A percentile compares a stretch with the other conserved stretches of the same genome.
These are phyloP conservation scores for Helichrysum umbraculigerum DNA, from an alignment of 129 eudicot species.

Conservation along the genomic window DNA sequence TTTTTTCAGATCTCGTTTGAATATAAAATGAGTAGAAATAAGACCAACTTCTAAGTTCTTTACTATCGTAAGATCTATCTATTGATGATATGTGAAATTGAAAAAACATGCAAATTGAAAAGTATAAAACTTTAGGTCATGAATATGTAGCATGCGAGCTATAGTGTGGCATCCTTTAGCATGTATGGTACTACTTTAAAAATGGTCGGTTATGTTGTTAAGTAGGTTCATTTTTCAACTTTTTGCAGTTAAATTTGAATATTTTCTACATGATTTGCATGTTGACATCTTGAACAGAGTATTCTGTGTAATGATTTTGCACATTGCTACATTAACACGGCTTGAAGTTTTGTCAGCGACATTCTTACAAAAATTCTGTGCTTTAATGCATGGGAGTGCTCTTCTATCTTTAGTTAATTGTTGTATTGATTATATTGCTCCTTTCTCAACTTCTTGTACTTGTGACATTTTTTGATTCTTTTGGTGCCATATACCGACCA, in stretches of 20 bases:
- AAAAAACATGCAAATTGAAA: background rate
- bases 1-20: constrained; percentile 4
- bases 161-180: background rate
- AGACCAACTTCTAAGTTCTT: background rate
- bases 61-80: background rate
- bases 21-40: background rate
- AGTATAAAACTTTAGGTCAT: background rate
- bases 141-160: background rate
- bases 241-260: background rate
- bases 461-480: background rate
- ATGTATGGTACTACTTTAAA: background rate
- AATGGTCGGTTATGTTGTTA: background rate
- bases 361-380: background rate
- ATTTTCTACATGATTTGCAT: background rate
- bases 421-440: background rate
- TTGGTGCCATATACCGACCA: constrained; percentile 12
- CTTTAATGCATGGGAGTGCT: background rate
- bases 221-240: background rate
- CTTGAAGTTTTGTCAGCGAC: background rate
- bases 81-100: background rate
- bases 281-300: background rate
- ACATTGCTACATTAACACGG: background rate
- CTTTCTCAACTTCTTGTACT: background rate
- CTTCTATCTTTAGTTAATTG: background rate
- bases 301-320: background rate